Percentiles rank a stretch among this genome's conserved stretches.
Conservation (phyloP, 495 filamentous ascomycete species). For the Xylaria venustula region DNA sequence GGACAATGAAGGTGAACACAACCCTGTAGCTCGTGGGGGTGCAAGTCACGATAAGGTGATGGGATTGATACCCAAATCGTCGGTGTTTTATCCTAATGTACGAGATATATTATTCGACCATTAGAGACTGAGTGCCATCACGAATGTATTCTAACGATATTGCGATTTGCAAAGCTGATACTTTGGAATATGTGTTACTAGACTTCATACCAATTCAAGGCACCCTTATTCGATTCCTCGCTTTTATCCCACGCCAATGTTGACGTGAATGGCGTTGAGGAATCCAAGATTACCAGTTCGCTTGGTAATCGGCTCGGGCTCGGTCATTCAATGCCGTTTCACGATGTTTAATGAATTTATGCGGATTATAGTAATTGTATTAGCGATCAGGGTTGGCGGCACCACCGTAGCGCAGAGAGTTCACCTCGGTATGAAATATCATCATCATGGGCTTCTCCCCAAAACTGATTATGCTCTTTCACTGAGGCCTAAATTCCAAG, state of each 20-base stretch:
- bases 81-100: background rate
- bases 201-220: no score
- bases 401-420: background rate
- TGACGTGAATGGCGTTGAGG: background rate
- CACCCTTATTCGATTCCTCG: background rate
- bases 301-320: background rate
- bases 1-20: background rate
- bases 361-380: background rate
- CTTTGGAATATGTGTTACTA: no score
- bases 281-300: background rate
- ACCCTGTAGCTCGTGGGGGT: slow-evolving; percentile 2
- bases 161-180: no score
- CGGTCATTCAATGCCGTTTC: background rate
- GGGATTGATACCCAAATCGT: background rate
- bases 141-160: no score
- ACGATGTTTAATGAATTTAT: background rate
- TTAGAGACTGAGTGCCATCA: no score
- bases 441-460: background rate
- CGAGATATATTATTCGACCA: background rate
- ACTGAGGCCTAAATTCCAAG: slow-evolving; percentile 3
- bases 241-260: background rate
- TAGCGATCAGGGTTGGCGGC: background rate
- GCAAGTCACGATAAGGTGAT: background rate
- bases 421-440: background rate
- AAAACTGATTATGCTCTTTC: background rate